Conservation (phyloP, 805 yeast species). For the Blastobotrys attinorum region DNA sequence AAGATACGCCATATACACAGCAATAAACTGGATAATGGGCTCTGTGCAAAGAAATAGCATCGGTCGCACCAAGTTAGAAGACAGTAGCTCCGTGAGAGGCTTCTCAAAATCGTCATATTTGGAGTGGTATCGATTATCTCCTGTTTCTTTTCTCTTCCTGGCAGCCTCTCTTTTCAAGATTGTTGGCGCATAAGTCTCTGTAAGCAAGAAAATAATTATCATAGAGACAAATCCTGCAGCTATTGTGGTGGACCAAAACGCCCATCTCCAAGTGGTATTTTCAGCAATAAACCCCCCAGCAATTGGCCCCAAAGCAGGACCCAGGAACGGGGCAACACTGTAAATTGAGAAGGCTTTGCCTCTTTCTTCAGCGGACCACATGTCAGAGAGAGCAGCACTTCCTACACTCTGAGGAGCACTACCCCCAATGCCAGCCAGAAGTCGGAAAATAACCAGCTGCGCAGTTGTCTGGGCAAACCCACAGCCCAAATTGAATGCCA, state of each 20-base stretch:
- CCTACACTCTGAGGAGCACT: slow-evolving; percentile 61
- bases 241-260: slow-evolving; percentile 48
- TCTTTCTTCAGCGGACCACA: slow-evolving; percentile 44
- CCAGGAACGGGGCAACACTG: slow-evolving; percentile 51
- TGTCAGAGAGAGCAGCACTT: slow-evolving; percentile 59
- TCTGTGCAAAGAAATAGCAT: slow-evolving; percentile 43
- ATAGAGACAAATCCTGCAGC: slow-evolving; percentile 42
- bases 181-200: slow-evolving; percentile 55
- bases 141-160: slow-evolving; percentile 42
- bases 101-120: slow-evolving; percentile 38
- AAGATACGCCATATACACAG: slow-evolving; percentile 53
- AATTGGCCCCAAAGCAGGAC: slow-evolving; percentile 43
- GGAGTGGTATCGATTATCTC: slow-evolving; percentile 47
- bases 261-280: slow-evolving; percentile 52
- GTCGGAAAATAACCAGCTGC: slow-evolving; percentile 49
- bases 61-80: slow-evolving; percentile 49
- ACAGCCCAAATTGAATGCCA: slow-evolving; percentile 42
- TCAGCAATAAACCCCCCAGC: slow-evolving; percentile 50
- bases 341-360: slow-evolving; percentile 49
- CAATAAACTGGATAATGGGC: slow-evolving; percentile 58
- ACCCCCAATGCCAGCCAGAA: slow-evolving; percentile 57
- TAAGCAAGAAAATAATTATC: slow-evolving; percentile 36
- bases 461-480: slow-evolving; percentile 51
- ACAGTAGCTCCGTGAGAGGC: slow-evolving; percentile 23
- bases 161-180: slow-evolving; percentile 40